Evolutionary conservation across 2,329 filamentous ascomycete species (phyloP).

Genomic region (Colletotrichum spinosum): DNA sequence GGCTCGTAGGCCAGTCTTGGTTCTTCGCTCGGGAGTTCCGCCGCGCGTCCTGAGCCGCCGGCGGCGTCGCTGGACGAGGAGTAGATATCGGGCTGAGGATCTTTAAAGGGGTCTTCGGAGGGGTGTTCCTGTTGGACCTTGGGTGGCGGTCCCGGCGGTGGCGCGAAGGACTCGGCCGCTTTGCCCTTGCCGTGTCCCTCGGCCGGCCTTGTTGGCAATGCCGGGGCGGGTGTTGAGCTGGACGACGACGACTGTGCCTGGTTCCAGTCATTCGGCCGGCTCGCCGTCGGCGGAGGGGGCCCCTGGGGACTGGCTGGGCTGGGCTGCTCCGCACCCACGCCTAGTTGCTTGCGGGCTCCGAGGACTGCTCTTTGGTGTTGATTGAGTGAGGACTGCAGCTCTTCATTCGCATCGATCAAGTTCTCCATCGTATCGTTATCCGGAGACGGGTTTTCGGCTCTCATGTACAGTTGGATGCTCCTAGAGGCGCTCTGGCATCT

Average conservation of each 20-base stretch:
- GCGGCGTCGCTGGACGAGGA: constrained; percentile 27
- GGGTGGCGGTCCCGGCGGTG: constrained; percentile 34
- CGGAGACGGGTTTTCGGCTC: constrained; percentile 79
- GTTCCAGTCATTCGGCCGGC: constrained; percentile 34
- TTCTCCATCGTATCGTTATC: constrained; percentile 96
- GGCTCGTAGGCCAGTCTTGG: constrained; percentile 51
- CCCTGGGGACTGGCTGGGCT: constrained; percentile 41
- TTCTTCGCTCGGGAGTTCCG: constrained; percentile 45
- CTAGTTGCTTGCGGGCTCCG: constrained; percentile 68
- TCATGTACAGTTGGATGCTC: constrained; percentile 88
- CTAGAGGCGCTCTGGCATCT: constrained; percentile 84
- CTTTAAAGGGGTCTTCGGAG: constrained; percentile 42
- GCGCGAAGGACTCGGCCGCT: constrained; percentile 38
- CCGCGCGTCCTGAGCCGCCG: constrained; percentile 38
- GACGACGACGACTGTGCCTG: constrained; percentile 39
- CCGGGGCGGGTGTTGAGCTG: constrained; percentile 31
- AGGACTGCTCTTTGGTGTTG: constrained; percentile 85
- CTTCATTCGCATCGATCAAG: constrained; percentile 94
- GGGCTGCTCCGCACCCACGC: constrained; percentile 48
- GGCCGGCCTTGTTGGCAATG: constrained; percentile 25
- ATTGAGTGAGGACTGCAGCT: constrained; percentile 83
- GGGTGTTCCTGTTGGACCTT: constrained; percentile 49
- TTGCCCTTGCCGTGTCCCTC: constrained; percentile 44
- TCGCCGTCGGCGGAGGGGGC: constrained; percentile 38
- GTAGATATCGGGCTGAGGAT: constrained; percentile 38